Base-by-base conservation (phyloP, 2,329 filamentous ascomycete species). In the Microsporum audouinii region DNA sequence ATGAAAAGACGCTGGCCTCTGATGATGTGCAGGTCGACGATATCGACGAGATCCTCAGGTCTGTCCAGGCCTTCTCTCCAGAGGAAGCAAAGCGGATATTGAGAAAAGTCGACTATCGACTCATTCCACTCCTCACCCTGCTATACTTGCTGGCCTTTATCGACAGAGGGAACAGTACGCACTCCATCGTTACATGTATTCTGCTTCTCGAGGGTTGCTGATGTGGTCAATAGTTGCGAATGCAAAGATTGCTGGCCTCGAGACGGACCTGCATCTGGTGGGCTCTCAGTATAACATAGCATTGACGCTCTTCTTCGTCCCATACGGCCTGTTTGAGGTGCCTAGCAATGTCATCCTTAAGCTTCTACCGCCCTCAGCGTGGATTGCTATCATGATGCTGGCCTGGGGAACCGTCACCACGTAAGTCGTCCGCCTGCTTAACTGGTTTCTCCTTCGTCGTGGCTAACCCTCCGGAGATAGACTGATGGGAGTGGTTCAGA, bases 91-190 rank as follows among this genome's bases (percentile, higher is more conserved):
- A 51, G 39, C 33, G 63, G 61, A 70, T 76, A 14, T 62, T 76
- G 23, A 63, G 74, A 43, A 77, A 75, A 59, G 72, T 77, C 51
- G 75, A 77, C 58, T 57, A 71, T 36, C 71, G 74, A 57, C 72
- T 77, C 56, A 65, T 76, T 51, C 75, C 75, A 1, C 69, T 76
- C n/a, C 70, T 75, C 29, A 72, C 76, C 34, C 61, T 76, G 31
- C 65, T 76, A 10, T 92, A 91, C 69, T 78, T 91, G 12, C 84
- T 91, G 65, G 87, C 84, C 65, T 91, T 91, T 69, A 75, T 91
- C 7, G 88, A 90, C 69, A 79, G 87, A 71, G 78, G 74, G 62
- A 60, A 75, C 17, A 63, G 60, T 63, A 38, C 59, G 62, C 59
- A 12, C 34, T 14, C 3, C 14, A 60, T 58, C 39, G 17, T 45